phyloP scores from a whole-genome alignment of 1,139 yeast genomes.

The Yamadazyma jaroonii region DNA sequence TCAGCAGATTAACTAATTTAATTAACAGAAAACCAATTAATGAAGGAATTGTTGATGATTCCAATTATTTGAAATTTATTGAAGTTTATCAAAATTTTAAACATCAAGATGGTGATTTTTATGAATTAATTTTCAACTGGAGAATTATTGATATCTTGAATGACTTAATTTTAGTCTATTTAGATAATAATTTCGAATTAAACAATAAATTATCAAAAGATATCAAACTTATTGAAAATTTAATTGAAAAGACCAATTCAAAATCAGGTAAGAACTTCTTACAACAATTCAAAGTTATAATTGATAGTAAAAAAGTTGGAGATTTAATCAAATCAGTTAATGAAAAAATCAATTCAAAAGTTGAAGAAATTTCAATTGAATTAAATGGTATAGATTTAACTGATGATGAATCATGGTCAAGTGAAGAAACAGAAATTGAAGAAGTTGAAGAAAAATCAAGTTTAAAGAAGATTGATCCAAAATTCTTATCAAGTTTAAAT shows the following conservation, averaged over 20 bases:
- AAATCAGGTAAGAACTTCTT: conserved; percentile 18
- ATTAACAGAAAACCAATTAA: conserved; percentile 21
- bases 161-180: conserved; percentile 29
- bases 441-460: conserved; percentile 9
- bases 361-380: conserved; percentile 20
- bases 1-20: conserved; percentile 29
- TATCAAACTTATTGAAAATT: conserved; percentile 19
- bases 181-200: conserved; percentile 13
- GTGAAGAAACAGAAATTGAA: conserved; percentile 7
- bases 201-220: conserved; percentile 21
- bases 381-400: conserved; percentile 29
- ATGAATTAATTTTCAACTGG: conserved; percentile 32
- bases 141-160: conserved; percentile 36
- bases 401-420: conserved; percentile 20
- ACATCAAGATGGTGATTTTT: conserved; percentile 25
- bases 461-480: neutral
- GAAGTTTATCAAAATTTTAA: conserved; percentile 25
- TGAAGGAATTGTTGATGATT: conserved; percentile 23
- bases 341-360: conserved; percentile 16
- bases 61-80: conserved; percentile 29
- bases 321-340: conserved; percentile 20
- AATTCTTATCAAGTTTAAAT: conserved; percentile 26
- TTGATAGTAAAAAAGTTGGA: conserved; percentile 22
- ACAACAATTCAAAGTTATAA: conserved; percentile 28
- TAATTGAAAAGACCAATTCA: conserved; percentile 14